These are phyloP conservation scores for Anisogramma anomala DNA, from an alignment of 2,329 filamentous ascomycete genomes.

Conservation along the genomic window DNA sequence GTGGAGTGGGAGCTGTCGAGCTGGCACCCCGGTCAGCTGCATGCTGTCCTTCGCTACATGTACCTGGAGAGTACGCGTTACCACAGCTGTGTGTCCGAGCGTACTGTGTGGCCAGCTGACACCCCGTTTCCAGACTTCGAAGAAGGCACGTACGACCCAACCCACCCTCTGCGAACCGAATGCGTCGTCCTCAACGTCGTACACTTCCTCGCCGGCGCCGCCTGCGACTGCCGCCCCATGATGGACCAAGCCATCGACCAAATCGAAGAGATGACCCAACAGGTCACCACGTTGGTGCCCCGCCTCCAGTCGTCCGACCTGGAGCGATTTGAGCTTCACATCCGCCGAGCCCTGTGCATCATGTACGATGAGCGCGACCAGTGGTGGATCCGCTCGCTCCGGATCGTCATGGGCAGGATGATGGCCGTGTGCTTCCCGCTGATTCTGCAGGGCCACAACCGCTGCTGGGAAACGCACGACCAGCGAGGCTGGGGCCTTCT, in stretches of 20 bases:
- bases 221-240: slow-evolving; percentile 17
- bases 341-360: slow-evolving; percentile 17
- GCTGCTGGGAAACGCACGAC: slow-evolving; percentile 7
- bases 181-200: slow-evolving; percentile 17
- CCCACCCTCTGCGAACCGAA: slow-evolving; percentile 14
- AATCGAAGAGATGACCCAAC: slow-evolving; percentile 41
- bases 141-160: slow-evolving; percentile 7
- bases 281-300: slow-evolving; percentile 28
- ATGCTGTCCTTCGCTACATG: slow-evolving; percentile 19
- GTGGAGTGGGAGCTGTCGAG: slow-evolving; percentile 7
- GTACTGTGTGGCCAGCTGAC: background rate
- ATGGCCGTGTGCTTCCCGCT: slow-evolving; percentile 17
- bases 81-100: background rate
- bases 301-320: slow-evolving; percentile 11
- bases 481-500: slow-evolving; percentile 1
- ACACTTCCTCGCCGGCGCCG: slow-evolving; percentile 20
- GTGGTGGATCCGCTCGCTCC: slow-evolving; percentile 15
- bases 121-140: slow-evolving; percentile 14
- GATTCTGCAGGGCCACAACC: slow-evolving; percentile 15
- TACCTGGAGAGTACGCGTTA: slow-evolving; percentile 20
- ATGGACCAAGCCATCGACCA: slow-evolving; percentile 34
- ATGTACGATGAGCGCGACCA: slow-evolving; percentile 19
- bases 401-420: slow-evolving; percentile 18
- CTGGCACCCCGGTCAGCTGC: slow-evolving; percentile 16
- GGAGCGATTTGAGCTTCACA: slow-evolving; percentile 14